These are phyloP conservation scores for Leonotis leonurus DNA, from an alignment of 257 asterid genomes.

Conservation along the genomic window DNA sequence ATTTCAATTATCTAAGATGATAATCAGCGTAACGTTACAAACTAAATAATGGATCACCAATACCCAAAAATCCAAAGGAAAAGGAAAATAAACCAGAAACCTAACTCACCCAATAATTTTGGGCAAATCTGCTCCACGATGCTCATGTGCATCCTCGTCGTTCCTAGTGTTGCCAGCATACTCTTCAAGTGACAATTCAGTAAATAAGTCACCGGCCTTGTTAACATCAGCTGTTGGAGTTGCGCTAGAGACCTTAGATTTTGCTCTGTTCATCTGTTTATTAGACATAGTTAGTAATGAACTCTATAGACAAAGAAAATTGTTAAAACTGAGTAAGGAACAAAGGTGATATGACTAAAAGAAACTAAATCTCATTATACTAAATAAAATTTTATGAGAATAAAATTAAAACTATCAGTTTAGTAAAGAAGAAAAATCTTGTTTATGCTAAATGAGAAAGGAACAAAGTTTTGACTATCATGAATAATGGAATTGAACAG, in stretches of 20 bases:
- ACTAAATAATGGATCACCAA: conserved; percentile 4
- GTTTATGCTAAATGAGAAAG: not conserved
- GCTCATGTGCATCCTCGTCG: conserved; percentile 29
- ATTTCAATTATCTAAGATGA: not conserved
- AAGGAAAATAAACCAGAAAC: not conserved
- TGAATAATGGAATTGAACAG: not conserved
- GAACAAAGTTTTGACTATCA: not conserved
- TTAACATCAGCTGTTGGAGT: conserved; percentile 28
- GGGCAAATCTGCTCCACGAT: conserved; percentile 21
- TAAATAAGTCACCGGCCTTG: conserved; percentile 43
- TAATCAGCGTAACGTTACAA: conserved; percentile 6
- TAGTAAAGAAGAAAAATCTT: not conserved
- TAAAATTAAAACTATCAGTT: not conserved
- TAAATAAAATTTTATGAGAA: not conserved
- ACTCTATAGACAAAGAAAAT: not conserved
- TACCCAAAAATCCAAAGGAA: not conserved
- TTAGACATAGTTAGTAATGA: not conserved
- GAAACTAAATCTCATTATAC: not conserved
- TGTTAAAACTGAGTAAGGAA: too few relatives aligned
- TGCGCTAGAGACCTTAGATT: conserved; percentile 30
- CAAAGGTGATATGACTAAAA: too few relatives aligned
- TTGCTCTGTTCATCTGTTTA: conserved; percentile 75
- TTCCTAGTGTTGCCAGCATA: conserved; percentile 29
- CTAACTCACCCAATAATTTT: conserved; percentile 20
- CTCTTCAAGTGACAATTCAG: conserved; percentile 46